Evolutionary conservation across 2,329 filamentous ascomycete genomes (phyloP).

Genomic region (Botrytis paeoniae): DNA sequence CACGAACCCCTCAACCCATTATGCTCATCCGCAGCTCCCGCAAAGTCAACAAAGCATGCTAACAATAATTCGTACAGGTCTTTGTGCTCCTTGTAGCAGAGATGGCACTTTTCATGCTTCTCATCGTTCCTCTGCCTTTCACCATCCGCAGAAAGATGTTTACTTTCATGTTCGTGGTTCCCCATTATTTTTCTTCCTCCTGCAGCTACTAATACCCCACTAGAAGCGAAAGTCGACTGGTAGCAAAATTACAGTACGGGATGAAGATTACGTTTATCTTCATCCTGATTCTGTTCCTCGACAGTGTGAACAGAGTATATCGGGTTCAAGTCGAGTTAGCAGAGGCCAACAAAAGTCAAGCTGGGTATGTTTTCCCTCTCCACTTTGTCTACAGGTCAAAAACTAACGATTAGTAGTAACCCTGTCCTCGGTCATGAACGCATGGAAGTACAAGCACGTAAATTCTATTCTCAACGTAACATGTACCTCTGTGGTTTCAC

Average conservation of each 20-base stretch:
- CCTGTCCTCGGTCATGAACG: conserved; percentile 86
- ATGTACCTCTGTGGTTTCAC: conserved; percentile 99
- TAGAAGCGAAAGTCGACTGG: conserved; percentile 44
- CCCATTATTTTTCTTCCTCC: conserved; percentile 36
- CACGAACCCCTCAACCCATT: neutral
- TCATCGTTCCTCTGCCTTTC: conserved; percentile 87
- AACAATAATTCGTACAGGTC: conserved; percentile 52
- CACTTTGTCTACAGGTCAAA: neutral
- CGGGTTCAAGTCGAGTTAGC: conserved; percentile 88
- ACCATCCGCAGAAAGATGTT: conserved; percentile 44
- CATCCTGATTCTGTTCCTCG: conserved; percentile 95
- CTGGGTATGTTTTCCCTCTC: conserved; percentile 30
- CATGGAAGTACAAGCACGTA: conserved; percentile 97
- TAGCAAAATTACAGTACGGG: conserved; percentile 95
- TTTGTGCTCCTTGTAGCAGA: conserved; percentile 79
- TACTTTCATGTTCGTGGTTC: conserved; percentile 85
- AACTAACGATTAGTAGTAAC: conserved; percentile 45
- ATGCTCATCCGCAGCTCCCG: neutral
- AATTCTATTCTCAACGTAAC: conserved; percentile 99
- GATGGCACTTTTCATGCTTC: conserved; percentile 76
- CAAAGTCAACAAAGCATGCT: conserved; percentile 23
- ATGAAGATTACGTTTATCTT: conserved; percentile 99
- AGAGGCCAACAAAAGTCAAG: conserved; percentile 61
- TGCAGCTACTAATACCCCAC: conserved; percentile 25
- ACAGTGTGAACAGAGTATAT: conserved; percentile 94